phyloP scores from a whole-genome alignment of 768 basidiomycete species.

The Cubamyces lactineus region DNA sequence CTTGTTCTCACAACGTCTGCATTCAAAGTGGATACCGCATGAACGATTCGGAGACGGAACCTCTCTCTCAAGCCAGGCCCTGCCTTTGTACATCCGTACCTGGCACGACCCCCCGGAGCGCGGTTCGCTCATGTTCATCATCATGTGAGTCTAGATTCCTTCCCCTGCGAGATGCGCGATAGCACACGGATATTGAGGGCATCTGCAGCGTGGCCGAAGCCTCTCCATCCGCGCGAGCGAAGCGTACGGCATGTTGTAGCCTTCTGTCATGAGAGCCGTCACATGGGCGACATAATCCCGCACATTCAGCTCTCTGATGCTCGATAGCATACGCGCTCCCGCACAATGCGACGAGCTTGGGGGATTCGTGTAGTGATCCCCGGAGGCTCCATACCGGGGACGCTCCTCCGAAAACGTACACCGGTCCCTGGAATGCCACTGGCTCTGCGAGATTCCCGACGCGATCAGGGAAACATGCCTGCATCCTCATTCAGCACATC shows the following conservation, averaged over 20 bases:
- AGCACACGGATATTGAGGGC: background rate
- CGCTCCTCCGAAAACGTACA: background rate
- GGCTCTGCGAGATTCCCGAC: background rate
- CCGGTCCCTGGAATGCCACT: background rate
- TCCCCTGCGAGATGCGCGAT: background rate
- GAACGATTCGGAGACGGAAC: background rate
- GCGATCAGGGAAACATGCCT: background rate
- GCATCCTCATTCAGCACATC: background rate
- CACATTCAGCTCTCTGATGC: background rate
- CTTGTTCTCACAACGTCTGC: background rate
- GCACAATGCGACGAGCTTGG: background rate
- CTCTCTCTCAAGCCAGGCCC: background rate
- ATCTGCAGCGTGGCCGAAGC: background rate
- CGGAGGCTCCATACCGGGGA: background rate
- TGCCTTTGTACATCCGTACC: background rate
- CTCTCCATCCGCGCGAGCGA: background rate
- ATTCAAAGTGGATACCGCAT: conserved; percentile 14
- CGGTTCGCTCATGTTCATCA: background rate
- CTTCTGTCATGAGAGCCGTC: conserved; percentile 6
- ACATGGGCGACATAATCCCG: conserved; percentile 12
- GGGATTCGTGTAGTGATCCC: background rate
- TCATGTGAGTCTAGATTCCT: background rate
- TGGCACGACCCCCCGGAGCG: background rate
- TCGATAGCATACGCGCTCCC: too few species aligned
- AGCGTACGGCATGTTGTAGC: background rate